Evolutionary conservation across 2,329 filamentous ascomycete species (phyloP).

Genomic region (Fusarium duplospermum): DNA sequence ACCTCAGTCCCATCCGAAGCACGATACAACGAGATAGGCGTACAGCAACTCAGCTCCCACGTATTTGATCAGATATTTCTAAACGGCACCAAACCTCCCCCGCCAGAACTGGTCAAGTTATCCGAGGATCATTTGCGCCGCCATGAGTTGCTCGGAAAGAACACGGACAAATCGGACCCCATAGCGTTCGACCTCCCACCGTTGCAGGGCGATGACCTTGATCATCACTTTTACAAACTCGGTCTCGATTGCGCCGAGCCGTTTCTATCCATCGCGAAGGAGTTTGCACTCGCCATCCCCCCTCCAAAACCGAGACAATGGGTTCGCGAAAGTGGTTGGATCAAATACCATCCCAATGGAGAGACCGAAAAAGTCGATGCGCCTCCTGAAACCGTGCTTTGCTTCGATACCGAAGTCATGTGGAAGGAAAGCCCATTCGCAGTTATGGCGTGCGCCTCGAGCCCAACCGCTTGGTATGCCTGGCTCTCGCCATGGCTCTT

Average conservation of each 20-base stretch:
- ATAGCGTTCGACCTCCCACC: conserved; percentile 88
- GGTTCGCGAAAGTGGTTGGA: conserved; percentile 88
- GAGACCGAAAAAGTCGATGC: conserved; percentile 75
- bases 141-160: conserved; percentile 92
- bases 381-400: conserved; percentile 84
- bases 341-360: conserved; percentile 85
- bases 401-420: conserved; percentile 97
- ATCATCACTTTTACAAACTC: conserved; percentile 93
- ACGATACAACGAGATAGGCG: conserved; percentile 91
- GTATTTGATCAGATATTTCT: conserved; percentile 88
- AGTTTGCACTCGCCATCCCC: conserved; percentile 74
- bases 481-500: conserved; percentile 98
- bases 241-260: conserved; percentile 90
- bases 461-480: conserved; percentile 92
- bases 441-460: conserved; percentile 95
- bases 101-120: conserved; percentile 80
- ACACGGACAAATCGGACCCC: conserved; percentile 78
- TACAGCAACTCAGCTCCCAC: conserved; percentile 90
- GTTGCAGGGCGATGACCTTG: conserved; percentile 82
- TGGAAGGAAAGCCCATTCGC: conserved; percentile 93
- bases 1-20: conserved; percentile 63
- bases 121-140: conserved; percentile 84
- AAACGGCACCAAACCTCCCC: conserved; percentile 64
- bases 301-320: conserved; percentile 75
- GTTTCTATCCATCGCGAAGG: conserved; percentile 79